Evolutionary conservation across 139 green algal species (phyloP), one percentile per base, ranked within the genome.

Genomic region (Axilococcus clingmanii): DNA sequence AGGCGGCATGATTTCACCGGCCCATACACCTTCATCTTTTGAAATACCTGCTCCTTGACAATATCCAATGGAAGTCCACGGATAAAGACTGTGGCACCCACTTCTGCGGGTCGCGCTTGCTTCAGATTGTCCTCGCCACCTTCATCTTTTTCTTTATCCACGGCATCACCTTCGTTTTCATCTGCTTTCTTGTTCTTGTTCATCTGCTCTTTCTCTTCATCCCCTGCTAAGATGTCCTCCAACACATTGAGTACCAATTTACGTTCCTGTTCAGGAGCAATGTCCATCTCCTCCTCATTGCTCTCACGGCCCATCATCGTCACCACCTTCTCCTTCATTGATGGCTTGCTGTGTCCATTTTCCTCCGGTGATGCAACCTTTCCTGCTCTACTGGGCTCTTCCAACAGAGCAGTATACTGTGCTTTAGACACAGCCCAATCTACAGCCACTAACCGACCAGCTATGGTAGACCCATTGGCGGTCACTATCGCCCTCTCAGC

Each of bases 351-450:
- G n/a, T n/a, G n/a, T n/a, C 20, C 7, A 38, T 38, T 38, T 38
- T 38, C 44, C 33, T 6, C 32, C 28, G 15, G 36, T 45, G 11
- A 12, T 22, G 40, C 27, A 31, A 8, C 17, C 20, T 19, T 5
- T 48, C 23, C 15, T 29, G 7, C 36, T 8, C 12, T 24, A 6
- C 20, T 41, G 7, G 8, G n/a, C 4, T n/a, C 50, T 23, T 4
- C 8, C 23, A 53, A 9, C 30, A 47, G 17, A 15, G n/a, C 4
- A 14, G 71, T 32, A 41, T 63, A 94, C 57, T 82, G 48, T 4
- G 40, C 49, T 68, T 96, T 96, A 16, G 70, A 40, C 22, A 97
- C 37, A 28, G 90, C 83, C 84, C 86, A 96, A 57, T 97, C 90
- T 23, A 89, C 85, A 5, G 81, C 87, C 15, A 97, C 68, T 0